phyloP scores from a whole-genome alignment of 768 basidiomycete genomes.

The Boletus rex-veris region DNA sequence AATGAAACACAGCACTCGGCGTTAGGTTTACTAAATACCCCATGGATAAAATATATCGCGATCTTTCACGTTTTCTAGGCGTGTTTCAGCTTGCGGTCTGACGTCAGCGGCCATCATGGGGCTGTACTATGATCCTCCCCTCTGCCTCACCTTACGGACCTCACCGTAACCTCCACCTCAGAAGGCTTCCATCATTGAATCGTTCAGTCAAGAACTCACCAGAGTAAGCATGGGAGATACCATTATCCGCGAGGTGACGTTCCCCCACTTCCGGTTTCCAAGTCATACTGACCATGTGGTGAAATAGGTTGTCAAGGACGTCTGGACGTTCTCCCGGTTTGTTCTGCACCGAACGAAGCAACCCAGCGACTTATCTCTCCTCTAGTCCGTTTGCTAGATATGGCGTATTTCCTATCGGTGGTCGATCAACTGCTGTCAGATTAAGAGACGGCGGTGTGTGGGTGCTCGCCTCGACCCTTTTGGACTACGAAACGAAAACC shows the following conservation, averaged over 20 bases:
- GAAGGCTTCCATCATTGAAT: conserved; percentile 6
- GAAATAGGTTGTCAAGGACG: conserved; percentile 44
- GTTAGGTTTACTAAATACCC: not conserved
- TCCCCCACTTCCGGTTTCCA: not conserved
- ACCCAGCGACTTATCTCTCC: conserved; percentile 4
- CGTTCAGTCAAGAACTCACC: not conserved
- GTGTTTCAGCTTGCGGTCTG: conserved; percentile 11
- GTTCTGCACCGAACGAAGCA: conserved; percentile 8
- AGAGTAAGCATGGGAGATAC: conserved; percentile 32
- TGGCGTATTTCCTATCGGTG: conserved; percentile 71
- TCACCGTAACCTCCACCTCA: conserved; percentile 17
- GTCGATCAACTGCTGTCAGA: conserved; percentile 78
- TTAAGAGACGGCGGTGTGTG: conserved; percentile 68
- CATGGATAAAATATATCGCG: not conserved
- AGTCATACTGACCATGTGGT: not conserved
- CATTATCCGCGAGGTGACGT: conserved; percentile 42
- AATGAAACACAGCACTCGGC: not conserved
- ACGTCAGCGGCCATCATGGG: conserved; percentile 17
- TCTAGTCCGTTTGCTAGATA: conserved; percentile 64
- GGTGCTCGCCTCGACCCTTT: conserved; percentile 77
- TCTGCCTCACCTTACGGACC: conserved; percentile 12
- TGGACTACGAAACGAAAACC: conserved; percentile 59
- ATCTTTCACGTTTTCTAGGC: conserved; percentile 11
- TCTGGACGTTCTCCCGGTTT: conserved; percentile 68
- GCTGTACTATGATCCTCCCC: not conserved